A percentile compares a stretch with the other conserved stretches of the same genome.
Conservation (phyloP, 345 rosid genomes). For the Zanthoxylum bungeanum region DNA sequence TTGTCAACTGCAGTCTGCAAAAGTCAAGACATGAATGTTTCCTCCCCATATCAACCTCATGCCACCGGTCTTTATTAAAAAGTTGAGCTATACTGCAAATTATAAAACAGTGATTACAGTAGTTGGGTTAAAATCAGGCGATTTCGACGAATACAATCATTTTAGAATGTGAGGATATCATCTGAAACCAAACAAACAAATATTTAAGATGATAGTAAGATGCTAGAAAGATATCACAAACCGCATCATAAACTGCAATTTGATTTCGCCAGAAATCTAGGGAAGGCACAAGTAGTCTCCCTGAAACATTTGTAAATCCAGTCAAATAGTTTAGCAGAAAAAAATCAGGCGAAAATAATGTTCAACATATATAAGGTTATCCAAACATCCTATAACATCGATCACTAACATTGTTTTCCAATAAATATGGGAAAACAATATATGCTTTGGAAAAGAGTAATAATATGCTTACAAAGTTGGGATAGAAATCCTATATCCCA, state of each 20-base stretch:
- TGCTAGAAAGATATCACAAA: constrained; percentile 22
- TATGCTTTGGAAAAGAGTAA: too few species aligned
- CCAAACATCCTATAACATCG: not conserved
- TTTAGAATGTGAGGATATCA: not conserved
- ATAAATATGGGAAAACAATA: not conserved
- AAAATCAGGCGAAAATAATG: not conserved
- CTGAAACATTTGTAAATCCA: constrained; percentile 39
- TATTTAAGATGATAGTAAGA: not conserved
- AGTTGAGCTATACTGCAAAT: not conserved
- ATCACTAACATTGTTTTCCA: not conserved
- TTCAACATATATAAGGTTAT: not conserved
- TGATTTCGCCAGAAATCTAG: constrained; percentile 87
- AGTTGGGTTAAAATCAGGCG: not conserved
- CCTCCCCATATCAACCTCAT: not conserved
- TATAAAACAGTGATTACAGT: not conserved
- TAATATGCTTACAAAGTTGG: too few species aligned
- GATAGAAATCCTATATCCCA: too few species aligned
- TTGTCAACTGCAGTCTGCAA: not conserved
- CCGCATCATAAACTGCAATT: constrained; percentile 69
- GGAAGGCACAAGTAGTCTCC: constrained; percentile 67
- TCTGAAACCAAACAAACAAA: not conserved
- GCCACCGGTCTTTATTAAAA: not conserved
- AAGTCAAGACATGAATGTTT: not conserved
- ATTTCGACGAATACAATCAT: not conserved
- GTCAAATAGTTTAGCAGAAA: constrained; percentile 14